Percentiles rank a stretch among this genome's conserved stretches.
Evolutionary conservation across 2,329 filamentous ascomycete species (phyloP).

Genomic region (Penicillium brevicompactum): DNA sequence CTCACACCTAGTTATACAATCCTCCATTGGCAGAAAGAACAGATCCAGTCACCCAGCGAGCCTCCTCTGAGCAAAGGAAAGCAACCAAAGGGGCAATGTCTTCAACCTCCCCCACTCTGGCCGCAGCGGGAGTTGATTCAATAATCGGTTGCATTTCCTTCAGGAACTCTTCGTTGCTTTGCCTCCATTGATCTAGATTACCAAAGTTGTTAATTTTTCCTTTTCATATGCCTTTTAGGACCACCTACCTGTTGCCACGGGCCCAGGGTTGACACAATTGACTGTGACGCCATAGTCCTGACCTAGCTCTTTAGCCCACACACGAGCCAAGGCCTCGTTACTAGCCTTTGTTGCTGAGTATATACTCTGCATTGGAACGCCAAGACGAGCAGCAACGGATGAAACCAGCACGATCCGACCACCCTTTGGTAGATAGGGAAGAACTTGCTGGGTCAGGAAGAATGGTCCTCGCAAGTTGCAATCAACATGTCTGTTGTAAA

Average conservation of each 20-base stretch:
- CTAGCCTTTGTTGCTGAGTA: constrained; percentile 22
- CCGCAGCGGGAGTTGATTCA: constrained; percentile 13
- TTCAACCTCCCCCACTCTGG: constrained; percentile 12
- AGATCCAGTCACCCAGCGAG: constrained; percentile 25
- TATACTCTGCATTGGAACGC: background rate
- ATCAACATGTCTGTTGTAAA: background rate
- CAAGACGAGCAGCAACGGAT: background rate
- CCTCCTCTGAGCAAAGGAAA: constrained; percentile 19
- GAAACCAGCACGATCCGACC: background rate
- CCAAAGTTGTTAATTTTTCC: background rate
- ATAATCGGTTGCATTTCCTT: background rate
- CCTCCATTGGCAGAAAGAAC: constrained; percentile 25
- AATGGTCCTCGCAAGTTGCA: background rate
- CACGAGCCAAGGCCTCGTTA: constrained; percentile 64
- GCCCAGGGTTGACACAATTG: constrained; percentile 33
- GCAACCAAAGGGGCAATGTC: constrained; percentile 24
- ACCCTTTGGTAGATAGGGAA: background rate
- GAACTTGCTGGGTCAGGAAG: background rate
- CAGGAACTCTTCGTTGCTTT: background rate
- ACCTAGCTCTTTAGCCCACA: constrained; percentile 51
- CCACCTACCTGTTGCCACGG: constrained; percentile 27
- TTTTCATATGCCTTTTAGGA: background rate
- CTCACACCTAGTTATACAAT: background rate
- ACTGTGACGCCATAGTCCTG: constrained; percentile 33
- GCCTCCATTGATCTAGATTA: background rate